Percentiles rank a stretch among this genome's conserved stretches.
phyloP scores from a whole-genome alignment of 1,139 yeast genomes.

The Trichomonascaceae sp. region DNA sequence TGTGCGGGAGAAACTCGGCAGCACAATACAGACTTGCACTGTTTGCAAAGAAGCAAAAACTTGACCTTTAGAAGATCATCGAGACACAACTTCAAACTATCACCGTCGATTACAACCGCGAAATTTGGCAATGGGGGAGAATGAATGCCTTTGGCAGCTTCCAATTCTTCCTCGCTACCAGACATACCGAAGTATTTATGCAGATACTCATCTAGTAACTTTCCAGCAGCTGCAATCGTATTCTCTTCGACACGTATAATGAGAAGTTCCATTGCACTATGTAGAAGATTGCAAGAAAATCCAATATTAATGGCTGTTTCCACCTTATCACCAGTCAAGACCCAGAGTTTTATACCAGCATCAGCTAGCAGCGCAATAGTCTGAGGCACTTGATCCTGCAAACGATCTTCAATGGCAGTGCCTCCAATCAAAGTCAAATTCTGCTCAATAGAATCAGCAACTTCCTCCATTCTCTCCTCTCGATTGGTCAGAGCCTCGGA shows the following conservation, averaged over 20 bases:
- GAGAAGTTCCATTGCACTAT: slow-evolving; percentile 78
- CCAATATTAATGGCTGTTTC: slow-evolving; percentile 98
- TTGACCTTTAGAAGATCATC: slow-evolving; percentile 56
- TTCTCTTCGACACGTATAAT: slow-evolving; percentile 50
- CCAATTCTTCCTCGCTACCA: slow-evolving; percentile 56
- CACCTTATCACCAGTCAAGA: slow-evolving; percentile 92
- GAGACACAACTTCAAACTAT: slow-evolving; percentile 71
- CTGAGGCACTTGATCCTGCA: slow-evolving; percentile 95
- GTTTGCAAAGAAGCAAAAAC: slow-evolving; percentile 81
- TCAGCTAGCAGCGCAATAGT: slow-evolving; percentile 75
- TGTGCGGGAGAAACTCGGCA: slow-evolving; percentile 98
- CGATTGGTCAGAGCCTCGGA: slow-evolving; percentile 66
- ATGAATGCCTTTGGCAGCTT: slow-evolving; percentile 62
- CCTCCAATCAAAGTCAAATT: slow-evolving; percentile 78
- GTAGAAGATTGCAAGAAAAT: slow-evolving; percentile 84
- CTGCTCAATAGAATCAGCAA: slow-evolving; percentile 75
- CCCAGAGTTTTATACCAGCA: slow-evolving; percentile 97
- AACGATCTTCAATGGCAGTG: slow-evolving; percentile 94
- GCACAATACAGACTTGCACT: slow-evolving; percentile 88
- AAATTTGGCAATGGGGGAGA: slow-evolving; percentile 68
- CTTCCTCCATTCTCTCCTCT: slow-evolving; percentile 69
- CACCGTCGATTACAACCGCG: slow-evolving; percentile 91
- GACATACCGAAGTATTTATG: slow-evolving; percentile 54
- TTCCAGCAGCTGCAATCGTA: slow-evolving; percentile 44
- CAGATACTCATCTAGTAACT: slow-evolving; percentile 55